Conservation (phyloP, 2,329 filamentous ascomycete species). For the Phaeophleospora eucalypticola region DNA sequence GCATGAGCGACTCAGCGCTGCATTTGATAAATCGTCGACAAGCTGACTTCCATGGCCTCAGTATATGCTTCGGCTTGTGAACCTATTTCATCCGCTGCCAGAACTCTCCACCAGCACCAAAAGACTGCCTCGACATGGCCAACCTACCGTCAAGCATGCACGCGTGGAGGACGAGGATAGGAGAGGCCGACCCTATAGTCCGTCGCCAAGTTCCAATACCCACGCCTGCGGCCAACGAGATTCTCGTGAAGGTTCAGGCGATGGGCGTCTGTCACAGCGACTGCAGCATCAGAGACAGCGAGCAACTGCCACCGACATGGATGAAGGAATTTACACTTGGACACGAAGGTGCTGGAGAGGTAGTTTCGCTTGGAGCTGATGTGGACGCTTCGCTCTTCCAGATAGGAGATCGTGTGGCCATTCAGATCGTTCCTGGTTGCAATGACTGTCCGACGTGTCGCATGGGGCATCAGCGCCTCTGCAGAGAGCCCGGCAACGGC, state of each 20-base stretch:
- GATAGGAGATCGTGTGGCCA: constrained; percentile 31
- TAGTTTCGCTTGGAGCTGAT: constrained; percentile 15
- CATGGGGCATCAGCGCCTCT: constrained; percentile 38
- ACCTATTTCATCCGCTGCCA: too few relatives aligned
- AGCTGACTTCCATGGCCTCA: too few relatives aligned
- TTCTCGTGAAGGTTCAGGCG: constrained; percentile 34
- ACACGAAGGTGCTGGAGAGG: constrained; percentile 23
- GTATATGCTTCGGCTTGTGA: too few relatives aligned
- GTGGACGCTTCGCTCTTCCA: constrained; percentile 8
- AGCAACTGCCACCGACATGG: constrained; percentile 12
- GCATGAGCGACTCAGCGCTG: too few relatives aligned
- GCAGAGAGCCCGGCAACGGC: constrained; percentile 30
- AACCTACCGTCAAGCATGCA: background rate
- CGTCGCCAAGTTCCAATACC: constrained; percentile 30
- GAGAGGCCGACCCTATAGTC: background rate
- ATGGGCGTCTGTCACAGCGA: constrained; percentile 36
- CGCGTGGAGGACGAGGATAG: constrained; percentile 1
- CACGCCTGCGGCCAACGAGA: constrained; percentile 20
- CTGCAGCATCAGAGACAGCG: constrained; percentile 29
- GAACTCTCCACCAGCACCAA: too few relatives aligned
- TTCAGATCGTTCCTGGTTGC: constrained; percentile 37
- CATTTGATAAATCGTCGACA: too few relatives aligned
- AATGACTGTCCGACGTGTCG: constrained; percentile 39
- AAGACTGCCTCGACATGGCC: background rate
- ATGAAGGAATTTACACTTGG: constrained; percentile 17